Conservation (phyloP, 2,329 filamentous ascomycete species). For the Aureobasidium sp. region DNA sequence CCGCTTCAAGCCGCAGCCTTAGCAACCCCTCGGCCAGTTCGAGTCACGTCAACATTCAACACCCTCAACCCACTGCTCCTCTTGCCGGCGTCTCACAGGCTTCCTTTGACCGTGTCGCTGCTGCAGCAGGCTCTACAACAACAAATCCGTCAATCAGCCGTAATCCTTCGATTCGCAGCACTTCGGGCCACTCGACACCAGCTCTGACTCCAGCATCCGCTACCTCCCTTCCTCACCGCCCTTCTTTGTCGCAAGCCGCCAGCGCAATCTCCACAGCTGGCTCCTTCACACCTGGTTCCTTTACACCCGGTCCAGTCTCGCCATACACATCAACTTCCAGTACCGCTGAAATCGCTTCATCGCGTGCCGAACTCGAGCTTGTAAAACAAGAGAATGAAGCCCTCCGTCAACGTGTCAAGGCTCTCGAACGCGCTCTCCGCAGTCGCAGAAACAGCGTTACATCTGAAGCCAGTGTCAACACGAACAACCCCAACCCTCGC, state of each 20-base stretch:
- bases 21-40: conserved; percentile 15
- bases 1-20: conserved; percentile 15
- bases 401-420: conserved; percentile 38
- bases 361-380: conserved; percentile 38
- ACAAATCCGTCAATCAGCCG: conserved; percentile 19
- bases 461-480: not conserved
- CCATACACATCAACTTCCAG: conserved; percentile 19
- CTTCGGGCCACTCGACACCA: conserved; percentile 27
- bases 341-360: conserved; percentile 34
- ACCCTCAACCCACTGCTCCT: conserved; percentile 14
- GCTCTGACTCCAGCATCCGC: conserved; percentile 17
- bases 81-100: conserved; percentile 25
- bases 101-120: conserved; percentile 26
- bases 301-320: conserved; percentile 15
- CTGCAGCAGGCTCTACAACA: conserved; percentile 17
- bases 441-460: conserved; percentile 19
- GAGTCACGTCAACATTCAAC: conserved; percentile 17
- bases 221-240: conserved; percentile 23
- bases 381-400: conserved; percentile 42
- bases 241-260: conserved; percentile 22
- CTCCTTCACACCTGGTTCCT: conserved; percentile 16
- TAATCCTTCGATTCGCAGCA: conserved; percentile 23
- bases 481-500: not conserved
- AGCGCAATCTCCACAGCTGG: conserved; percentile 18
- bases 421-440: conserved; percentile 36